Evolutionary conservation across 805 yeast species (phyloP).

Genomic region (Soucietia sequanensis): DNA sequence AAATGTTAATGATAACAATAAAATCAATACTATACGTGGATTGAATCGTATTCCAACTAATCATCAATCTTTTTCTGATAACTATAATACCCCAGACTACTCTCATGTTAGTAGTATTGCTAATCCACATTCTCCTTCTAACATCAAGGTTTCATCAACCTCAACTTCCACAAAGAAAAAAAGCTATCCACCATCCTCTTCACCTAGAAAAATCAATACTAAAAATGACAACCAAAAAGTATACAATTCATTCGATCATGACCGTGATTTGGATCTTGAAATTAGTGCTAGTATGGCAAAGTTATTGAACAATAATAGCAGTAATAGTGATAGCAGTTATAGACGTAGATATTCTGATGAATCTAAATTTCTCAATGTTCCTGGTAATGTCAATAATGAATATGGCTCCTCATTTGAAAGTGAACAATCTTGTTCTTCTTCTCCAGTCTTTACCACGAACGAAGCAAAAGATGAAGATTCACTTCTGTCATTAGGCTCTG

Average conservation of each 20-base stretch:
- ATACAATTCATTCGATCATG: slow-evolving; percentile 7
- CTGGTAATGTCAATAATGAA: slow-evolving; percentile 5
- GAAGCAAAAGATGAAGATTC: slow-evolving; percentile 34
- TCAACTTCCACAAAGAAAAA: too few relatives aligned
- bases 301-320: slow-evolving; percentile 18
- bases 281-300: slow-evolving; percentile 48
- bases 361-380: neutral
- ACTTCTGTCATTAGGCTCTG: slow-evolving; percentile 35
- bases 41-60: too few relatives aligned
- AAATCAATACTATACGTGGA: too few relatives aligned
- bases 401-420: slow-evolving; percentile 43
- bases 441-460: slow-evolving; percentile 36
- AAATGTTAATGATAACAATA: too few relatives aligned
- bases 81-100: too few relatives aligned
- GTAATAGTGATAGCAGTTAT: too few relatives aligned
- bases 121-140: slow-evolving; percentile 1
- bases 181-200: too few relatives aligned
- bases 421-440: slow-evolving; percentile 31
- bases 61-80: too few relatives aligned
- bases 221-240: slow-evolving; percentile 1
- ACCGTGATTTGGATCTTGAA: slow-evolving; percentile 35
- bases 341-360: neutral
- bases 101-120: too few relatives aligned
- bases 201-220: slow-evolving; percentile 11
- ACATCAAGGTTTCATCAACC: too few relatives aligned